Evolutionary conservation across 2,329 filamentous ascomycete genomes (phyloP).

Genomic region (Fusarium mundagurra): DNA sequence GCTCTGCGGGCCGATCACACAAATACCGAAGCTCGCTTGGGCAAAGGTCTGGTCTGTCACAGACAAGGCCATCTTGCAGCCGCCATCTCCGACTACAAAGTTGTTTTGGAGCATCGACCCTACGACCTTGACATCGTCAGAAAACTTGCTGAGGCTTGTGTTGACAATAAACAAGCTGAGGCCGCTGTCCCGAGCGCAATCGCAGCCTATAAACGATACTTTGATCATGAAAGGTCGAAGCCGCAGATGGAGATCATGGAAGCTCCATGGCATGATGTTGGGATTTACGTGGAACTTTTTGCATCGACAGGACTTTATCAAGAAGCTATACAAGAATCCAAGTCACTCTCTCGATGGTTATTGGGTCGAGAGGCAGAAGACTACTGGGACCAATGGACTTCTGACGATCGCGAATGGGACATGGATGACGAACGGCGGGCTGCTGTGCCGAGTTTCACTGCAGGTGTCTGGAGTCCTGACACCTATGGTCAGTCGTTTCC

Average conservation of each 20-base stretch:
- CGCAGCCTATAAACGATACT: constrained; percentile 59
- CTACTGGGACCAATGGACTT: constrained; percentile 77
- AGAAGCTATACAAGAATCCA: constrained; percentile 75
- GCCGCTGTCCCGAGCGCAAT: constrained; percentile 53
- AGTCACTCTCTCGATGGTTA: constrained; percentile 81
- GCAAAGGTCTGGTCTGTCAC: constrained; percentile 67
- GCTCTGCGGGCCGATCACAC: constrained; percentile 67
- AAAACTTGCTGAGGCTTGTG: constrained; percentile 65
- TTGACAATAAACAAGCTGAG: constrained; percentile 61
- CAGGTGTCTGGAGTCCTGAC: constrained; percentile 60
- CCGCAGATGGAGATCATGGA: constrained; percentile 47
- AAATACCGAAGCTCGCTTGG: constrained; percentile 66
- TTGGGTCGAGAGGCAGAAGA: constrained; percentile 77
- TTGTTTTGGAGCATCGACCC: constrained; percentile 61
- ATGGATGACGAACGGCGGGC: constrained; percentile 73
- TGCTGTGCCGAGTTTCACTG: constrained; percentile 68
- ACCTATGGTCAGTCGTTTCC: constrained; percentile 80
- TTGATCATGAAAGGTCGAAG: constrained; percentile 53
- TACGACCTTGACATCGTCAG: constrained; percentile 65
- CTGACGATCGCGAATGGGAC: constrained; percentile 93
- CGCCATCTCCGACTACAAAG: constrained; percentile 67
- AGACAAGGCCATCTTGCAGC: constrained; percentile 63
- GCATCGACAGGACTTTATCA: constrained; percentile 70
- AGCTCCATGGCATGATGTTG: constrained; percentile 81
- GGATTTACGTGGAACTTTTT: constrained; percentile 86